Evolutionary conservation across 2,329 filamentous ascomycete genomes (phyloP).

Genomic region (Clarireedia sp.): DNA sequence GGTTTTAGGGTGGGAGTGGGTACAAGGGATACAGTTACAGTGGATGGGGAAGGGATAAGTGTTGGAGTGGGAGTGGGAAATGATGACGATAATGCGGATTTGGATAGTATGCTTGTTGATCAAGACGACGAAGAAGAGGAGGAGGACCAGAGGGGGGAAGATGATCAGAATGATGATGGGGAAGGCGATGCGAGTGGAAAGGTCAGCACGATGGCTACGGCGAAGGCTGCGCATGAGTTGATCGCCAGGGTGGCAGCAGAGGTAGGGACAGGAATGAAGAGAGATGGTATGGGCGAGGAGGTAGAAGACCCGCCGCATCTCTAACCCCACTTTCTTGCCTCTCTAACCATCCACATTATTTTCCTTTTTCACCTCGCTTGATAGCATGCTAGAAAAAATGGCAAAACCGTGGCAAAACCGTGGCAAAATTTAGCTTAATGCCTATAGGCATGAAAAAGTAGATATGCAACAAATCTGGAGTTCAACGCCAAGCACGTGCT

Average conservation of each 20-base stretch:
- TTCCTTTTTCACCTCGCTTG: no score
- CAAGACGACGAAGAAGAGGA: conserved; percentile 21
- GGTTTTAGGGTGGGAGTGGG: no score
- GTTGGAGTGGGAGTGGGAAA: conserved; percentile 2
- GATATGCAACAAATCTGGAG: no score
- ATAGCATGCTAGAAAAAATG: no score
- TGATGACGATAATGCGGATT: conserved; percentile 17
- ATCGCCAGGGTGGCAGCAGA: background rate
- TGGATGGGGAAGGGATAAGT: background rate
- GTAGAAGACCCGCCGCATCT: background rate
- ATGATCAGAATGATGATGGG: background rate
- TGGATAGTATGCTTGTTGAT: conserved; percentile 27
- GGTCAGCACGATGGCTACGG: background rate
- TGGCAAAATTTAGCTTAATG: no score
- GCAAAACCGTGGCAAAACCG: no score
- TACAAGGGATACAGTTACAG: background rate
- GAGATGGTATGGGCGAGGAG: background rate
- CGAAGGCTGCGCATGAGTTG: background rate
- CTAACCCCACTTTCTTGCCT: no score
- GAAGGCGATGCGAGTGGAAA: background rate
- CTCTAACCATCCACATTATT: no score
- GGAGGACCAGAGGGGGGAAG: conserved; percentile 3
- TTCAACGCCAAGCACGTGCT: no score
- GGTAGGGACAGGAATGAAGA: background rate
- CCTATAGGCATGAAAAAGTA: no score